Base-by-base conservation (phyloP, 2,329 filamentous ascomycete species). In the Trichophyton benhamiae region DNA sequence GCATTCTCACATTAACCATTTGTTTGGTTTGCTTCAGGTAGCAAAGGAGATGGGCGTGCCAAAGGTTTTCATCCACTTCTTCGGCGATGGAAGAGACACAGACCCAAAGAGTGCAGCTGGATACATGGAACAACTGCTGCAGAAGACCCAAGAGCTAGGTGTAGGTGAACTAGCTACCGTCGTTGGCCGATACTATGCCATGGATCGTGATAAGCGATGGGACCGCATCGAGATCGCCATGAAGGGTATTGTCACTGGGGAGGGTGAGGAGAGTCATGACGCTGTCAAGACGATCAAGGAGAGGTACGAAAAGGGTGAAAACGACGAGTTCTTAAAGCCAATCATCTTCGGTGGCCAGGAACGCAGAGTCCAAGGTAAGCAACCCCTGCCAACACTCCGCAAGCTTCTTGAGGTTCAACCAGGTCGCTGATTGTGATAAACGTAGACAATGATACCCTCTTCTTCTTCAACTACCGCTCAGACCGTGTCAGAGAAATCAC, bases 381-480 rank as follows among this genome's bases (percentile, higher is more conserved):
- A 15, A 44, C 48, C 22, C 2, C 22, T 22, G 44, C 20, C 41
- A 30, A 27, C 55, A 42, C 13, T 1, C 27, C 30, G 22, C 11
- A 38, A 3, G 27, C 3, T 38, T 17, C 41, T 27, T 27, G 13
- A 58, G 17, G 20, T 20, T 8, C 3, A 42, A 58, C 4, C 9
- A 38, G 36, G 36, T 22, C 58, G 41, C 3, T 17, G 11, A 57
- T 22, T 11, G 20, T 27, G 15, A 20, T 22, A 30, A 36, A 60
- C 27, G 57, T 66, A 91, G 91, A 97, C 72, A 82, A 88, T 67
- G 94, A 99, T 73, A 92, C 90, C 60, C 83, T 97, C 70, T 97
- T 97, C 84, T 97, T 97, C 85, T 99, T 99, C 88, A 99, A 99
- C 85, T 99, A 99, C 83, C 90, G 94, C 71, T 97, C 94, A 62